Percentiles rank a stretch among this genome's conserved stretches.
These are phyloP conservation scores for Cenchrus americanus DNA, from an alignment of 176 grass and related monocot species.

Conservation along the genomic window DNA sequence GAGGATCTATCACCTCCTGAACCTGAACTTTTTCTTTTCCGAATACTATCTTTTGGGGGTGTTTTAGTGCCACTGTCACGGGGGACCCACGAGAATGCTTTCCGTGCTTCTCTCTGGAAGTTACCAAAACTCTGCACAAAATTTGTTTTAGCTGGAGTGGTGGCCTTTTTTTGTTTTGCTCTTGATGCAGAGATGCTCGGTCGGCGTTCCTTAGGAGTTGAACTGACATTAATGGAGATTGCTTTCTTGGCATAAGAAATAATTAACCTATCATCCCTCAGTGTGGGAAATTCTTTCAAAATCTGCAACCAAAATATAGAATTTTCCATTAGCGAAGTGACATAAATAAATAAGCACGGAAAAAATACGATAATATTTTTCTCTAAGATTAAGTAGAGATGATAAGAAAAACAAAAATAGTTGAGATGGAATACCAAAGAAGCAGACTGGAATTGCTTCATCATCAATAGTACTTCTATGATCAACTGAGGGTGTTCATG, in stretches of 20 bases:
- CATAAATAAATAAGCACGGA: slow-evolving; percentile 20
- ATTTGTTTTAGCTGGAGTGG: slow-evolving; percentile 72
- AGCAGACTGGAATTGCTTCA: slow-evolving; percentile 97
- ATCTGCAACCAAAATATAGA: slow-evolving; percentile 62
- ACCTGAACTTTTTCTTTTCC: slow-evolving; percentile 90
- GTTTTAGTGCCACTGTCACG: slow-evolving; percentile 67
- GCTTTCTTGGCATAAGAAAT: slow-evolving; percentile 84
- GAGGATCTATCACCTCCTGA: slow-evolving; percentile 67
- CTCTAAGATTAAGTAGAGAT: slow-evolving; percentile 23
- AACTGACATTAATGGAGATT: slow-evolving; percentile 69
- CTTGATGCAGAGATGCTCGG: slow-evolving; percentile 58
- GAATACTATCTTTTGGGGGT: slow-evolving; percentile 57
- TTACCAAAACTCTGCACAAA: slow-evolving; percentile 83
- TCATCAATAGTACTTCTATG: slow-evolving; percentile 96
- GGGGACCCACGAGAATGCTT: slow-evolving; percentile 90
- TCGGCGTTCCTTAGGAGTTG: slow-evolving; percentile 71
- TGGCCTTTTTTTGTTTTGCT: slow-evolving; percentile 74
- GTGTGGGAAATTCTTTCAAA: slow-evolving; percentile 88
- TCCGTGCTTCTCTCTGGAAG: slow-evolving; percentile 86
- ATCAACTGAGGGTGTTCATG: slow-evolving; percentile 98
- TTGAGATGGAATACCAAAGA: slow-evolving; percentile 68
- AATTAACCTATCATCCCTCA: slow-evolving; percentile 93
- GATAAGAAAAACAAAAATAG: slow-evolving; percentile 27
- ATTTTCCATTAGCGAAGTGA: slow-evolving; percentile 35
- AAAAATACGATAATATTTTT: slow-evolving; percentile 18